Percentiles rank a stretch among this genome's conserved stretches.
phyloP scores from a whole-genome alignment of 2,329 filamentous ascomycete species.

The Orbilia quercus region DNA sequence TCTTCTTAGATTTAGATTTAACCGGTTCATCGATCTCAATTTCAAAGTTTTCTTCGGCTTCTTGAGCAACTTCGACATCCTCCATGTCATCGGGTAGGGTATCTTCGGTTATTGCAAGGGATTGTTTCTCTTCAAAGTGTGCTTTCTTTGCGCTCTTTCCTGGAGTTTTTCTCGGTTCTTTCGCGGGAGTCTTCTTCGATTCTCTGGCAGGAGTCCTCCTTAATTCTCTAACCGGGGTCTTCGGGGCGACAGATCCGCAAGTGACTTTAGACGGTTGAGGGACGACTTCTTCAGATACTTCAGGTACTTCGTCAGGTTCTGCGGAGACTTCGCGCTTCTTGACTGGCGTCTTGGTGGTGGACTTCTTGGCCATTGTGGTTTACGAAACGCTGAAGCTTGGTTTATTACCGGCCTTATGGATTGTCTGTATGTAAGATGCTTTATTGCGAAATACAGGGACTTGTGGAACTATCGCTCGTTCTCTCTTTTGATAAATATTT shows the following conservation, averaged over 20 bases:
- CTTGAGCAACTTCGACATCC: neutral
- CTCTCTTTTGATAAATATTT: no score
- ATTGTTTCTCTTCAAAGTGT: neutral
- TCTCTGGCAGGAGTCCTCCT: neutral
- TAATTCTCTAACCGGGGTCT: slow-evolving; percentile 1
- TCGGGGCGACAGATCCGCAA: neutral
- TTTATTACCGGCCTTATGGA: no score
- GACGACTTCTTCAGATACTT: no score
- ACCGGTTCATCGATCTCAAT: neutral
- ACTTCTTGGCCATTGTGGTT: neutral
- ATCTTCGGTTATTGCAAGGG: neutral
- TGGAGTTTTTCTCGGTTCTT: slow-evolving; percentile 6
- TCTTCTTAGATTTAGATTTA: neutral
- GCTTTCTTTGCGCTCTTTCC: neutral
- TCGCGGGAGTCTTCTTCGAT: neutral
- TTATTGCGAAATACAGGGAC: no score
- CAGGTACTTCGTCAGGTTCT: no score
- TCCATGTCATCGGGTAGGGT: neutral
- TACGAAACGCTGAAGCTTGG: no score
- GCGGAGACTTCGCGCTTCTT: neutral
- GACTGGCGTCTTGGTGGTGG: neutral
- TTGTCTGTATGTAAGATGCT: no score
- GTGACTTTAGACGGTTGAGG: no score
- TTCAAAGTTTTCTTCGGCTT: neutral
- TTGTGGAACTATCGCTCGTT: no score